Evolutionary conservation across 2,329 filamentous ascomycete genomes (phyloP), one percentile per base, ranked within the genome.

Genomic region (Epichloe sibirici): DNA sequence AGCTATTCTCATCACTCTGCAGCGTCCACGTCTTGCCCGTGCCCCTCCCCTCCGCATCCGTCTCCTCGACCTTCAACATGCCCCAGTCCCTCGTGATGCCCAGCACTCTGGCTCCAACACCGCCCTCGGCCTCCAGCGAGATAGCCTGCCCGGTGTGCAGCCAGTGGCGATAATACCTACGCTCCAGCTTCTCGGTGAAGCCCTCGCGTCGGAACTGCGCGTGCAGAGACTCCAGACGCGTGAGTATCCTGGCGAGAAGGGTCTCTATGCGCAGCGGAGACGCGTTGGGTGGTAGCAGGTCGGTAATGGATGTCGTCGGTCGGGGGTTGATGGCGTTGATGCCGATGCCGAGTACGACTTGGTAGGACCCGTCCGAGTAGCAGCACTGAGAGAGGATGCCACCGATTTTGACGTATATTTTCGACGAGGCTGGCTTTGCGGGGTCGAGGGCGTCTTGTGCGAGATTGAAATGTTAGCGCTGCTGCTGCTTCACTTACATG

Each of bases 1-100:
- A 98, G 67, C 90, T 96, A 64, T 98, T 98, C 65, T 90, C 89
- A 67, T 98, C 93, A 66, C 90, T 96, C 73, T 96, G 90, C 69
- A 98, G 69, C 60, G 85, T 81, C 79, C 86, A 91, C 48, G 85
- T 74, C 68, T 79, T 86, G 0, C 91, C 90, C 0, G 88, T 95
- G 2, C 76, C 73, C 51, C 83, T 74, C 89, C 88, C 54, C n/a
- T 85, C 78, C 66, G 75, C 79, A 3, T 83, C 84, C 51, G 94
- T 68, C 73, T 97, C 90, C 67, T 96, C 88, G 0, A 85, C 93
- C 57, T 84, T 76, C 58, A 98, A 64, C 66, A 97, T 72, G 0
- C 93, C 93, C 83, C 88, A 96, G 66, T 97, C 89, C n/a, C 78
- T 72, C 5, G 90, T 95, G 57, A 98, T 93, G 0, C 93, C 93